Base-by-base conservation (phyloP, 2,329 filamentous ascomycete species). In the Hypoxylon sp. region DNA sequence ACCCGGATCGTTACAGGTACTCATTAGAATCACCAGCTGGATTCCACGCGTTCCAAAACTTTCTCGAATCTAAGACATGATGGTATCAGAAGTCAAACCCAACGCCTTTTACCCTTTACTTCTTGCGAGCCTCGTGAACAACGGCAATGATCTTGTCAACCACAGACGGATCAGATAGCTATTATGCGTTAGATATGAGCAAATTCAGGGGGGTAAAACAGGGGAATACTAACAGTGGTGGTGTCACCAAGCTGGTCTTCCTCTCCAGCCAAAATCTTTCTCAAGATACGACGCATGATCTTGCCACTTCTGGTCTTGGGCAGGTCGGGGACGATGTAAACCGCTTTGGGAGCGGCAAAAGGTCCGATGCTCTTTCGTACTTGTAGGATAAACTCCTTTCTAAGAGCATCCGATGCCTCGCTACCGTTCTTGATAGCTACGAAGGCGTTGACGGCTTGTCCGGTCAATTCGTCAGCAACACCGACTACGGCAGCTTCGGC, bases 241-340 rank as follows among this genome's bases (percentile, higher is more conserved):
- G 87, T 97, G 78, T 99, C 96, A 75, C 96, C 96, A 59, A 99
- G 86, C 82, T 97, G 94, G 80, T 99, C 96, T 83, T 98, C 95
- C 85, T 99, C 96, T 37, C 95, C 95, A 14, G 94, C 94, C 74
- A 99, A 83, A 78, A 99, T 97, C 93, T 99, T 99, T 76, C 96
- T 89, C 84, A 99, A 83, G 78, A 99, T 97, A 72, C 96, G 91
- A 71, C 96, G 89, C 96, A 99, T 99, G 78, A 99, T 99, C 91
- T 99, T 99, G 73, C 96, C 96, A 74, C 93, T 97, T 75, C 96
- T 88, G 39, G 96, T 99, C 90, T 99, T 98, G 76, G 96, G 96
- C 72, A 99, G 88, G 80, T 99, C 96, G 2, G 94, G 92, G 48
- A 99, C 92, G 60, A 97, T 89, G 80, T 90, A 96, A 71, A 99